Percentiles rank a stretch among this genome's conserved stretches.
phyloP scores from a whole-genome alignment of 306 rosid genomes.

The Hippophae tibetana region DNA sequence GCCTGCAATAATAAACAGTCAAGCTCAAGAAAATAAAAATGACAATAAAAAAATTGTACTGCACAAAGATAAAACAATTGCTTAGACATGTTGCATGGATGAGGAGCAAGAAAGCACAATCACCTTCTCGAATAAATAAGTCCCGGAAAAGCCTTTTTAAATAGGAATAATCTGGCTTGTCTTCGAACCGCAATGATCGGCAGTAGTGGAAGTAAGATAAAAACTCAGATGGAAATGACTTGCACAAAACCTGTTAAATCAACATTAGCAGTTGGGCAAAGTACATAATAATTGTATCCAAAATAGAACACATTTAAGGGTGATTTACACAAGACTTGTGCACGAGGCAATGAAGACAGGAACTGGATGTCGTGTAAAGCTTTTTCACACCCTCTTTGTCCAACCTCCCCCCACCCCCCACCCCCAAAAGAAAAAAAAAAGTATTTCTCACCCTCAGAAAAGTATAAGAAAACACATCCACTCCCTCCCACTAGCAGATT shows the following conservation, averaged over 20 bases:
- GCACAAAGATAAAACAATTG: background rate
- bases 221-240: conserved; percentile 82
- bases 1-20: conserved; percentile 40
- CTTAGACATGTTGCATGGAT: background rate
- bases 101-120: background rate
- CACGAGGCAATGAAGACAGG: too few relatives aligned
- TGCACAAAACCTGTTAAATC: conserved; percentile 73
- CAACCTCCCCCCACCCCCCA: too few relatives aligned
- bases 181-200: conserved; percentile 91
- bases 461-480: too few relatives aligned
- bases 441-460: too few relatives aligned
- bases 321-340: too few relatives aligned
- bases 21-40: conserved; percentile 7
- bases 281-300: background rate
- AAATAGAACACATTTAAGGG: too few relatives aligned
- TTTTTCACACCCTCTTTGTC: too few relatives aligned
- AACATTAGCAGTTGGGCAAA: conserved; percentile 1
- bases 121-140: conserved; percentile 94
- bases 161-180: conserved; percentile 98
- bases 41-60: background rate
- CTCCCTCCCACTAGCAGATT: too few relatives aligned
- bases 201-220: conserved; percentile 96
- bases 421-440: too few relatives aligned
- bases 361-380: too few relatives aligned
- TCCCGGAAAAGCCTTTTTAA: conserved; percentile 92